Evolutionary conservation across 2,329 filamentous ascomycete species (phyloP).

Genomic region (Neofusicoccum parvum): DNA sequence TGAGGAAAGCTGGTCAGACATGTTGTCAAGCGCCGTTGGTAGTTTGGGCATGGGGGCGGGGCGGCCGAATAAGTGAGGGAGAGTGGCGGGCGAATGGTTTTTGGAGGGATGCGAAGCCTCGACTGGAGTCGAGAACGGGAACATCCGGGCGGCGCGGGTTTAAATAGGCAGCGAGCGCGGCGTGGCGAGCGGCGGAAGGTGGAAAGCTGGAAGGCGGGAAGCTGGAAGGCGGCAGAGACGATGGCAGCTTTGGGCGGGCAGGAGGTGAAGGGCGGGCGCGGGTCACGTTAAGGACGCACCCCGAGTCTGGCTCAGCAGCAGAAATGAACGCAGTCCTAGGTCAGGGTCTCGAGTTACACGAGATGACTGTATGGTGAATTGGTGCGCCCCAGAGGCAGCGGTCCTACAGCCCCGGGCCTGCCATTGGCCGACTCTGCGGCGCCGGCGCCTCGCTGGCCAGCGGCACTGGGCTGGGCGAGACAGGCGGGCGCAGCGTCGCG

Average conservation of each 20-base stretch:
- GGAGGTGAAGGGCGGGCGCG: slow-evolving; percentile 6
- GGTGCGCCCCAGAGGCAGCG: background rate
- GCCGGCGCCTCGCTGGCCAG: background rate
- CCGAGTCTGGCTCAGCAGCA: background rate
- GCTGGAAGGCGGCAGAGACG: background rate
- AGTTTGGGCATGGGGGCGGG: slow-evolving; percentile 14
- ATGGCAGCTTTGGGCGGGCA: background rate
- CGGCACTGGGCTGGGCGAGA: background rate
- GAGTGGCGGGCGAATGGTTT: background rate
- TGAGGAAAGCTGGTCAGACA: slow-evolving; percentile 9
- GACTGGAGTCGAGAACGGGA: no score
- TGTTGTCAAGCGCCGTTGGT: background rate
- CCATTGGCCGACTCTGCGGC: background rate
- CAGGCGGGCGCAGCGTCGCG: background rate
- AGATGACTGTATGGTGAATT: background rate
- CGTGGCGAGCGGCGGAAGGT: background rate
- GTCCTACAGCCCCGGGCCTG: background rate
- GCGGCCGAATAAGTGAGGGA: background rate
- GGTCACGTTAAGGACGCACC: background rate
- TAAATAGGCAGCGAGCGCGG: background rate
- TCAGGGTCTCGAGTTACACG: slow-evolving; percentile 16
- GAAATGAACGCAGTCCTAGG: background rate
- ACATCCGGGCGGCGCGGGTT: background rate
- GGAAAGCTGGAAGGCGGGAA: background rate
- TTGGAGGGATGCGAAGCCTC: background rate